Conservation (phyloP, 257 asterid genomes). For the Rehmannia glutinosa region DNA sequence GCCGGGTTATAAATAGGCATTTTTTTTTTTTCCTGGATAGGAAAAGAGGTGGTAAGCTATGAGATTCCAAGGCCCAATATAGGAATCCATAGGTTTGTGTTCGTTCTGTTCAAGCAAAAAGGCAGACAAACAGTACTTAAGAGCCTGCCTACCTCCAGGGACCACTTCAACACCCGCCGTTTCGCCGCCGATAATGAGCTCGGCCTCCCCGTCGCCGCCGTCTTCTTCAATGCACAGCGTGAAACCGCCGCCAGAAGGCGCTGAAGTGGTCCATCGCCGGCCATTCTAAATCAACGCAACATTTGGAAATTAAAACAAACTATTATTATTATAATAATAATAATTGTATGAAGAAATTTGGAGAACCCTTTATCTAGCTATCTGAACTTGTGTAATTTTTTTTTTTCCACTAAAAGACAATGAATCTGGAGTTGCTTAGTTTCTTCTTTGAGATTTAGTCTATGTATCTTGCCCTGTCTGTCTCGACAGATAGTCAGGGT, state of each 20-base stretch:
- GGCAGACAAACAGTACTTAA: conserved; percentile 46
- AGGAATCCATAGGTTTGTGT: conserved; percentile 86
- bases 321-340: not conserved
- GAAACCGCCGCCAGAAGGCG: conserved; percentile 93
- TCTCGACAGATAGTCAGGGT: not conserved
- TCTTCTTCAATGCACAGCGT: conserved; percentile 86
- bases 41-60: conserved; percentile 57
- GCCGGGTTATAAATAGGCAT: too few relatives aligned
- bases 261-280: not conserved
- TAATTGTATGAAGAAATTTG: too few relatives aligned
- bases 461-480: too few relatives aligned
- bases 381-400: too few relatives aligned
- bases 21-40: too few relatives aligned
- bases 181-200: conserved; percentile 71
- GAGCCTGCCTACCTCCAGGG: conserved; percentile 47
- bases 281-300: not conserved
- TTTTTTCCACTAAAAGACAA: conserved; percentile 7
- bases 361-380: too few relatives aligned
- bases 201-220: conserved; percentile 83
- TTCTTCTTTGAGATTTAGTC: conserved; percentile 14
- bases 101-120: conserved; percentile 61
- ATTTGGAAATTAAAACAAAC: not conserved
- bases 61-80: conserved; percentile 72
- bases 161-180: conserved; percentile 55
- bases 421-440: conserved; percentile 8